Evolutionary conservation across 768 basidiomycete species (phyloP).

Genomic region (Rhizopogon roseolus): DNA sequence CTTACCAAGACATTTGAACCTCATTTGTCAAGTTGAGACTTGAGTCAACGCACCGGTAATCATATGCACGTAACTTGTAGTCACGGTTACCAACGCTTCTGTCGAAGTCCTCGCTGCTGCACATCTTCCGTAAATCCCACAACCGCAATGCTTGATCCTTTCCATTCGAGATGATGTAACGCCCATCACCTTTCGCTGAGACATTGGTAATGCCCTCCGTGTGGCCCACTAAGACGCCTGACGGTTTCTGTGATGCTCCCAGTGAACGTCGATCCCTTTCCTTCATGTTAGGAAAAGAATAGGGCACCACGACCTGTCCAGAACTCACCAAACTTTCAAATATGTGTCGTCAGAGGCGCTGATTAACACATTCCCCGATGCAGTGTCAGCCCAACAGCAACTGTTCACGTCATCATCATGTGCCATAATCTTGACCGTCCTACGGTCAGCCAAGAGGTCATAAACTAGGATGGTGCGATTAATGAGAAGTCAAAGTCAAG

Average conservation of each 20-base stretch:
- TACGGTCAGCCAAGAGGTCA: constrained; percentile 74
- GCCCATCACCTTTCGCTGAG: constrained; percentile 92
- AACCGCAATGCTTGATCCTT: constrained; percentile 91
- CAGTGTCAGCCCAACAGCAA: constrained; percentile 92
- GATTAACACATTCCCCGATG: constrained; percentile 89
- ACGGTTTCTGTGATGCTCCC: constrained; percentile 59
- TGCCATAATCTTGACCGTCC: constrained; percentile 82
- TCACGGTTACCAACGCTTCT: constrained; percentile 32
- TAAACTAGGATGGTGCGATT: constrained; percentile 56
- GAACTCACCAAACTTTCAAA: constrained; percentile 86
- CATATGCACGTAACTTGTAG: constrained; percentile 62
- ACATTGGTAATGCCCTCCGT: constrained; percentile 96
- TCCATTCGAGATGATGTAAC: constrained; percentile 92
- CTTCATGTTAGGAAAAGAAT: background rate
- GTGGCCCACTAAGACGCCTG: constrained; percentile 91
- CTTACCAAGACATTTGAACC: constrained; percentile 31
- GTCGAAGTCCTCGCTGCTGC: constrained; percentile 65
- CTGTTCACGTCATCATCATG: constrained; percentile 93
- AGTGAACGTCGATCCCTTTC: constrained; percentile 50
- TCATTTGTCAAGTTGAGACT: background rate
- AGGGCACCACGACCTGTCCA: background rate
- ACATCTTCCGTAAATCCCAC: constrained; percentile 96
- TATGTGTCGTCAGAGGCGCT: constrained; percentile 94
- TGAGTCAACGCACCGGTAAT: constrained; percentile 66
- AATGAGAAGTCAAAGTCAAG: background rate